Evolutionary conservation across 2,329 filamentous ascomycete genomes (phyloP), one percentile per base, ranked within the genome.

Genomic region (Emydomyces testavorans): DNA sequence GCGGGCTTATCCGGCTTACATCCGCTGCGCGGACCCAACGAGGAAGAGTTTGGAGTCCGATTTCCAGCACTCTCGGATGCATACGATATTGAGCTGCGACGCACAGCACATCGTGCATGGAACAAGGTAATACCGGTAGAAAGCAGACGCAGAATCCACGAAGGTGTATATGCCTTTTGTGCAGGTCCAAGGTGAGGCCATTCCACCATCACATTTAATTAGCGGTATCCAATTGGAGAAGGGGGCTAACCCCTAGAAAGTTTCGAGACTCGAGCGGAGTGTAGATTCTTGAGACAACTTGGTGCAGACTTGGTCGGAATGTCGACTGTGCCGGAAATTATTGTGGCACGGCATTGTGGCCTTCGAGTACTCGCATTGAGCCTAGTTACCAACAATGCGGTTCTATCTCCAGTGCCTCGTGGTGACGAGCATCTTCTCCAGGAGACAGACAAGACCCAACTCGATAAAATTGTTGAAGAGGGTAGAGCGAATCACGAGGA

Each of bases 251-350:
- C 2, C 11, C 24, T 4, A 2, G 24, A 42, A 46, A 76, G 73
- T 41, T 82, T 81, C 58, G 79, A 82, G 59, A 82, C 79, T 1
- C 68, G 79, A 51, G 78, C 78, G 1, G 79, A 82, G 59, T 81
- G 78, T 57, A 72, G 78, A 15, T 74, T 82, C 72, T 67, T 83
- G 50, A 70, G 70, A 32, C 67, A 67, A 40, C 62, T 82, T 5
- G 79, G 80, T 5, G 79, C 78, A n/a, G 79, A 83, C 57, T 66
- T 82, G n/a, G 79, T 83, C 1, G 79, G 79, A 11, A 83, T 83
- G 80, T 81, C 77, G 26, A 83, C 80, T 0, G 78, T 83, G 23
- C 80, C 80, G 6, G 80, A 83, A 58, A 79, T 82, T 45, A 73
- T 83, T 42, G 77, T 79, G 13, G 79, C 79, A 26, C 71, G 80